These are phyloP conservation scores for Hydrangea macrophylla DNA, from an alignment of 148 eudicot genomes.

Conservation along the genomic window DNA sequence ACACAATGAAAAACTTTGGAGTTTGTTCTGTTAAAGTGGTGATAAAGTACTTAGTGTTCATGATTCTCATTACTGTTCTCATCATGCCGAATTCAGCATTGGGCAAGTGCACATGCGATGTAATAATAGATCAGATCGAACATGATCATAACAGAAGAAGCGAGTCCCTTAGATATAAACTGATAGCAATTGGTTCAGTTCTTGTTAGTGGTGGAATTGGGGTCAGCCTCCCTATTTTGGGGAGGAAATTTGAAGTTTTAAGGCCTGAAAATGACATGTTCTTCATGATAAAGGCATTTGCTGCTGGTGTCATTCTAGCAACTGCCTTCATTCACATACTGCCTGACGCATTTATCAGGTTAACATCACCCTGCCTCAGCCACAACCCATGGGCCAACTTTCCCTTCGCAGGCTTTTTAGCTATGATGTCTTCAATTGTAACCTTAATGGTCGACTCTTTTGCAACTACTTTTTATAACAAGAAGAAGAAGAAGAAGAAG, in stretches of 20 bases:
- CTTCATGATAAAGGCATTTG: conserved; percentile 83
- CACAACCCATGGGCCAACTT: conserved; percentile 54
- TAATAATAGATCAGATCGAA: conserved; percentile 1
- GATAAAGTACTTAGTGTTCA: neutral
- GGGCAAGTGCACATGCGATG: conserved; percentile 40
- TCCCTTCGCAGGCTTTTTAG: conserved; percentile 65
- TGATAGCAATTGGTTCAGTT: conserved; percentile 55
- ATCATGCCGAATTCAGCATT: conserved; percentile 13
- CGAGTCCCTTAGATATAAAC: conserved; percentile 40
- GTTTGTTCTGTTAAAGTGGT: neutral
- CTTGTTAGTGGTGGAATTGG: conserved; percentile 55
- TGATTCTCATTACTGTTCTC: conserved; percentile 7
- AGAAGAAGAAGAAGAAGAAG: too few species aligned
- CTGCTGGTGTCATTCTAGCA: conserved; percentile 78
- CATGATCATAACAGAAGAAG: conserved; percentile 17
- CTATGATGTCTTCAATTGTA: conserved; percentile 70
- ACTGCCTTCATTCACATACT: conserved; percentile 84
- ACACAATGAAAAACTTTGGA: neutral
- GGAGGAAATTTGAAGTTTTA: conserved; percentile 26
- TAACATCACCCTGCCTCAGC: conserved; percentile 60
- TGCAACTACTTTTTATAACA: conserved; percentile 56
- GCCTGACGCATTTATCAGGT: conserved; percentile 63
- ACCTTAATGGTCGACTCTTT: conserved; percentile 65
- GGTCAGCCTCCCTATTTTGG: conserved; percentile 54
- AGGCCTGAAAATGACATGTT: conserved; percentile 52